phyloP scores from a whole-genome alignment of 2,329 filamentous ascomycete genomes.

The Fusarium sp. region DNA sequence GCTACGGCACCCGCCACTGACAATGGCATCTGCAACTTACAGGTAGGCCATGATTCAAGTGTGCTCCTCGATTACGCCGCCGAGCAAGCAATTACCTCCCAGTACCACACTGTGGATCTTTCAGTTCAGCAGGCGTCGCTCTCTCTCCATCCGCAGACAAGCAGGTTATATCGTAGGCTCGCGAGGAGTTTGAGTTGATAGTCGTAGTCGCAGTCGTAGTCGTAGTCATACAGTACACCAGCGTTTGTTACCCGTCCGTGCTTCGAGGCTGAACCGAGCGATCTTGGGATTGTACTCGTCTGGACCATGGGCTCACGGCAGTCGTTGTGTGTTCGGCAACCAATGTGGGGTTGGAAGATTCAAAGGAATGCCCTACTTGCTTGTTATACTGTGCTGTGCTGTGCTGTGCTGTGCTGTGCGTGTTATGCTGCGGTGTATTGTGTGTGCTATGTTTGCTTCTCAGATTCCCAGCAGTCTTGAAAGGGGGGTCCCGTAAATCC shows the following conservation, averaged over 20 bases:
- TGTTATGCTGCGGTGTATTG: not conserved
- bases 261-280: slow-evolving; percentile 22
- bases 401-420: slow-evolving; percentile 8
- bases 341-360: slow-evolving; percentile 31
- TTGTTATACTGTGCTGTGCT: slow-evolving; percentile 9
- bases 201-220: not conserved
- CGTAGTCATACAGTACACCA: not conserved
- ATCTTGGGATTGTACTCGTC: slow-evolving; percentile 12
- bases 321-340: slow-evolving; percentile 36
- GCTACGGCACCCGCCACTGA: slow-evolving; percentile 50
- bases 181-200: not conserved
- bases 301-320: slow-evolving; percentile 31
- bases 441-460: slow-evolving; percentile 29
- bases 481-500: slow-evolving; percentile 30
- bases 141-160: not conserved
- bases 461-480: slow-evolving; percentile 22
- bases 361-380: slow-evolving; percentile 37
- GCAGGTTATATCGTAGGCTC: slow-evolving; percentile 1
- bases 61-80: slow-evolving; percentile 41
- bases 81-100: slow-evolving; percentile 43
- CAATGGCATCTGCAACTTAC: slow-evolving; percentile 46
- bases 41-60: slow-evolving; percentile 43
- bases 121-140: slow-evolving; percentile 18
- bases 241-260: slow-evolving; percentile 13
- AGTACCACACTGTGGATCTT: slow-evolving; percentile 36